Evolutionary conservation across 768 basidiomycete species (phyloP).

Genomic region (Lactarius vividus): DNA sequence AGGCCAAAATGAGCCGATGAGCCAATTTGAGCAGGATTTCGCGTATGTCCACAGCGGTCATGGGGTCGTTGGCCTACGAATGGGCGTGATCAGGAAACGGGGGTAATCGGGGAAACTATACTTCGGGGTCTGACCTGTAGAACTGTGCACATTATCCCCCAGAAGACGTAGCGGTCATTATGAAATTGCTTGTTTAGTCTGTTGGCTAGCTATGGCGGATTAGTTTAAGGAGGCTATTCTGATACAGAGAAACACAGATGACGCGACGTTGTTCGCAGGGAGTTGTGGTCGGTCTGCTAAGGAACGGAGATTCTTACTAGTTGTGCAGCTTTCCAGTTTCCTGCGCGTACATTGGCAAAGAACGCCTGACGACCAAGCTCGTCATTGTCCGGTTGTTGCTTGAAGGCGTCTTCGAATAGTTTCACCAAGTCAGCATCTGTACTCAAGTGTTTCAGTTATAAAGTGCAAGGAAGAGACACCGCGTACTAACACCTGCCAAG

Average conservation of each 20-base stretch:
- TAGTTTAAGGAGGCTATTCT: conserved; percentile 4
- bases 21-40: conserved; percentile 73
- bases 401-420: conserved; percentile 87
- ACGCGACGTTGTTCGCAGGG: conserved; percentile 1
- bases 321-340: conserved; percentile 85
- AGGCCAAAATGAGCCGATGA: conserved; percentile 65
- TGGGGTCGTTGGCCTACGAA: conserved; percentile 64
- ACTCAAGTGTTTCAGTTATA: background rate
- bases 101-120: background rate
- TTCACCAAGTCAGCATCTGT: conserved; percentile 73
- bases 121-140: conserved; percentile 55
- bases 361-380: conserved; percentile 83
- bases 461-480: background rate
- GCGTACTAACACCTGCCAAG: conserved; percentile 59
- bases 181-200: conserved; percentile 84
- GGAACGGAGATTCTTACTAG: conserved; percentile 47
- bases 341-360: conserved; percentile 77
- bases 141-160: conserved; percentile 76
- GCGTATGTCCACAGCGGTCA: conserved; percentile 61
- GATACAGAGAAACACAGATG: background rate
- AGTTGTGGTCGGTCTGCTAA: background rate
- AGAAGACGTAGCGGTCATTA: conserved; percentile 77
- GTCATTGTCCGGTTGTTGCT: conserved; percentile 75
- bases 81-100: background rate
- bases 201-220: conserved; percentile 57